Evolutionary conservation across 169 alveolate genomes (phyloP).

Genomic region (Babesia ovata): DNA sequence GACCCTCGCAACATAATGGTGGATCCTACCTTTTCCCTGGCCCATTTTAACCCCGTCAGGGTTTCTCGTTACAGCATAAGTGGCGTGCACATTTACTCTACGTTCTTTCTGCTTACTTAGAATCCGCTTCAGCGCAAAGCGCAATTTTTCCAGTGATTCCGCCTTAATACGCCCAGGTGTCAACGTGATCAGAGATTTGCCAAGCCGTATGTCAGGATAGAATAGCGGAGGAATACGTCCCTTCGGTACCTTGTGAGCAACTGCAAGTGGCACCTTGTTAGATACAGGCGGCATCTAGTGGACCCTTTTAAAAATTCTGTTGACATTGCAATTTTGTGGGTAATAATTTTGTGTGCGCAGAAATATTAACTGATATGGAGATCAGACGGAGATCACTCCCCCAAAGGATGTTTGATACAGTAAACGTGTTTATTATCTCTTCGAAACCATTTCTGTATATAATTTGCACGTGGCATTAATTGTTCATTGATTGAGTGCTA

Average conservation of each 20-base stretch:
- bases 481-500: too few species aligned
- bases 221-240: conserved; percentile 75
- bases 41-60: conserved; percentile 86
- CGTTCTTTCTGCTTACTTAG: conserved; percentile 72
- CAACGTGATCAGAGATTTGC: conserved; percentile 74
- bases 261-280: conserved; percentile 74
- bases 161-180: conserved; percentile 79
- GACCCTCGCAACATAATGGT: conserved; percentile 79
- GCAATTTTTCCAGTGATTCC: conserved; percentile 73
- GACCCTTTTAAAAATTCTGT: neutral
- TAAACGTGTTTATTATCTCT: too few species aligned
- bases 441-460: too few species aligned
- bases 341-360: neutral
- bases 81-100: conserved; percentile 75
- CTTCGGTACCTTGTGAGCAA: conserved; percentile 77
- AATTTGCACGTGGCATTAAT: too few species aligned
- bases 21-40: conserved; percentile 78
- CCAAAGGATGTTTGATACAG: too few species aligned
- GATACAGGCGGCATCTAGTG: conserved; percentile 76
- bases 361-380: neutral
- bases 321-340: neutral
- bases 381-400: too few species aligned
- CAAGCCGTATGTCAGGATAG: conserved; percentile 72
- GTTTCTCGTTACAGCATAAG: conserved; percentile 79
- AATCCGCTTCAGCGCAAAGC: conserved; percentile 70